Base-by-base conservation (phyloP, 306 rosid genomes). In the Vigna mungo region DNA sequence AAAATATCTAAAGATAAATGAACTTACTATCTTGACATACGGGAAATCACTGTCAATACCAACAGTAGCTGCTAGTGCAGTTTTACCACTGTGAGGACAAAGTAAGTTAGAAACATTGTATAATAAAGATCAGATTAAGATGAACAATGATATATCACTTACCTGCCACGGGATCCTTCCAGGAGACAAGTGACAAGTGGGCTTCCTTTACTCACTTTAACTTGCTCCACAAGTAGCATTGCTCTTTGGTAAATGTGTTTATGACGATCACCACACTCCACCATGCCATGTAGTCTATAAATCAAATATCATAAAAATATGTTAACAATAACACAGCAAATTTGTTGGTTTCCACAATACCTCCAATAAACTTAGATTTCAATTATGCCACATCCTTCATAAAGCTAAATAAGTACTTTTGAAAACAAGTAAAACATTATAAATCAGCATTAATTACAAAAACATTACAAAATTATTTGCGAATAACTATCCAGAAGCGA, bases 131-230 rank as follows among this genome's bases (percentile, higher is more conserved):
- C 34, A 72, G 80, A 54, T 76, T 52, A 62, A 47, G 49, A 37
- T 46, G 76, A 60, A 76, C 32, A 67, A 52, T 44, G 62, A 23
- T 6, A 56, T 68, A 58, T 82, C 88, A 56, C 71, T 37, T 84
- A 96, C 99, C 98, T 96, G 91, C 99, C 98, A 72, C 93, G 88
- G 16, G 93, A 88, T 59, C 99, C 99, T 88, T 92, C 99, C 70
- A 96, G 87, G 84, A 96, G 99, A 84, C 98, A 89, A 53, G 96
- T 88, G 81, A 92, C 90, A 73, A 96, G 90, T 4, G 99, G 96
- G 84, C 98, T 92, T 89, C 97, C 97, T 82, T 86, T 84, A 81
- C 99, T 96, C 80, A 90, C 93, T 89, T 89, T 92, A 79, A 96
- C 99, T 87, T 96, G 97, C 85, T 91, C 97, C 85, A 88, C 98